Base-by-base conservation (phyloP, 225 moss, liverwort and hornwort genomes). In the Anthoceros angustus region DNA sequence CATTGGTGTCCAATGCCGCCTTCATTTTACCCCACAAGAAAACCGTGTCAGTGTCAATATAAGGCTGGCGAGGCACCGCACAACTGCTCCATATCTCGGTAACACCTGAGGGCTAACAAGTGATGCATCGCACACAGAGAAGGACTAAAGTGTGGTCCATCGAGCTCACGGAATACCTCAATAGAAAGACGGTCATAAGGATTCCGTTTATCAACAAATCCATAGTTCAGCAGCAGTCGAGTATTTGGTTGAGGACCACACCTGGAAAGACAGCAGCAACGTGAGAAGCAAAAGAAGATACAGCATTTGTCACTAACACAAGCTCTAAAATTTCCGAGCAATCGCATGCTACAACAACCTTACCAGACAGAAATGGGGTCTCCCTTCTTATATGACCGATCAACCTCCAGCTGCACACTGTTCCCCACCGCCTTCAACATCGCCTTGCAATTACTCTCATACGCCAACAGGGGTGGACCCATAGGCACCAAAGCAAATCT, bases 161-260 rank as follows among this genome's bases (percentile, higher is more conserved):
- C 50, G 12, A 23, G 41, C 25, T 6, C 50, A 3, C 21, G 41
- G 8, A 42, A 49, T 82, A 91, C 94, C 88, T 89, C 92, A 41
- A 98, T 87, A 40, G 81, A 41, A 78, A 98, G 74, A 26, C 89
- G 80, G 70, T 98, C 98, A 70, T 86, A 84, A 40, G 98, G 98
- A 81, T 98, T 98, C 69, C 92, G 80, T 68, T 87, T 85, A 74
- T 98, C 98, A 62, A 98, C 98, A 80, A 98, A 98, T 61, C 98
- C 98, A 64, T 98, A 98, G 74, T 98, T 98, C 70, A 98, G 76
- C 62, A 98, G 76, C 68, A 98, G 65, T 73, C 92, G 84, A 39
- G 98, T 86, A 70, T 98, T 98, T 69, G 98, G 98, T 72, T 98
- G 98, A 66, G 92, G 98, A 65, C 98, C 98, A 71, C 98, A 98